Conservation (phyloP, 1,284 basidiomycete species). For the Porogramme epimiltina region DNA sequence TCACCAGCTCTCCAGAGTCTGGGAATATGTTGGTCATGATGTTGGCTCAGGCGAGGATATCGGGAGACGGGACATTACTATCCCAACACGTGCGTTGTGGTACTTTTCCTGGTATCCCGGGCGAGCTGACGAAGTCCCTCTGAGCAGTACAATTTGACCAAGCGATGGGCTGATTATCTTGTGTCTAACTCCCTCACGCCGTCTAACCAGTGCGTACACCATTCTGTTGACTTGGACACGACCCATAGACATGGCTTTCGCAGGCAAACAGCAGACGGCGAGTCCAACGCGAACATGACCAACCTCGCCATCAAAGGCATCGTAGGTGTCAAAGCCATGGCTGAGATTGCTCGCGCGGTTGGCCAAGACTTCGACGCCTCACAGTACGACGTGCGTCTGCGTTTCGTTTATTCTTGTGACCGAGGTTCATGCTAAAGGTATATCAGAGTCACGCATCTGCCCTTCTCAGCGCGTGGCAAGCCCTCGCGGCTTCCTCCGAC, state of each 20-base stretch:
- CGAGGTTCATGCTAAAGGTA: background rate
- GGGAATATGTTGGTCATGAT: background rate
- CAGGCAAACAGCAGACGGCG: conserved; percentile 58
- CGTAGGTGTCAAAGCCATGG: conserved; percentile 68
- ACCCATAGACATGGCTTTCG: too few species aligned
- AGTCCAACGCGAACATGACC: conserved; percentile 59
- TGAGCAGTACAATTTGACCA: background rate
- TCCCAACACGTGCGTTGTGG: background rate
- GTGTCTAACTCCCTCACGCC: conserved; percentile 54
- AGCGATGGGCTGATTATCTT: background rate
- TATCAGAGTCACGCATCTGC: conserved; percentile 18
- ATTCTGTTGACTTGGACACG: too few species aligned
- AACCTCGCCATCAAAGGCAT: conserved; percentile 77
- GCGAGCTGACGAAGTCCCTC: too few species aligned
- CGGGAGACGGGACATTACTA: background rate
- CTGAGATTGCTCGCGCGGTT: conserved; percentile 52
- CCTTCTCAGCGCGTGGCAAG: conserved; percentile 26
- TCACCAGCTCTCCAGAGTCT: background rate
- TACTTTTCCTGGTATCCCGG: too few species aligned
- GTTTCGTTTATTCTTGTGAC: background rate
- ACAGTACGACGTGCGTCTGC: conserved; percentile 48
- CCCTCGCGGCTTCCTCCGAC: conserved; percentile 37
- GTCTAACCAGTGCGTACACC: conserved; percentile 43
- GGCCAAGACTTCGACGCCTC: conserved; percentile 45
- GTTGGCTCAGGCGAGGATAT: background rate